Evolutionary conservation across 2,329 filamentous ascomycete genomes (phyloP), one percentile per base, ranked within the genome.

Genomic region (Leptographium flavum): DNA sequence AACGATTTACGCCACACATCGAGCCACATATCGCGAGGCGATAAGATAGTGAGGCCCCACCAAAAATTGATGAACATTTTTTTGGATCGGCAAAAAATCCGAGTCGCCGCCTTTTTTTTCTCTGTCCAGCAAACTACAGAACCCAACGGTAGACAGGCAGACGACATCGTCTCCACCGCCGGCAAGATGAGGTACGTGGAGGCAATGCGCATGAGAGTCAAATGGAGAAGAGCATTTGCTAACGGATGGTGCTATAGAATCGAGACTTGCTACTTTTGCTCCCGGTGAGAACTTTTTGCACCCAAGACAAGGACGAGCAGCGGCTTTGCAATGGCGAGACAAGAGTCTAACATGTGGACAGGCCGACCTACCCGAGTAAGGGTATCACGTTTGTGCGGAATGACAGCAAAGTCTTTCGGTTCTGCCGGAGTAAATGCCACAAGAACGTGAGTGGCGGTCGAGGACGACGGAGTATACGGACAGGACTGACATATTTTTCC

Each of bases 201-300:
- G 2, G 30, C 2, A 4, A 5, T 47, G n/a, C 4, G 2, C 28
- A 3, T 5, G 1, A n/a, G 14, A 39, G 21, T 17, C 15, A 15
- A 5, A 15, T n/a, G 27, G 30, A 1, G 21, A 43, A 11, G 14
- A 11, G 3, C 15, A 19, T 19, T 14, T 41, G 32, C 47, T 48
- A 45, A 48, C 44, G 5, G 8, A 2, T 22, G 25, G 17, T 27
- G 4, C 8, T 32, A 14, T 49, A 71, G 70, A 60, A 69, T 75
- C 56, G 78, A 82, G 61, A 79, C 74, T 40, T 84, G 79, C 61
- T 79, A 81, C 58, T 83, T 84, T 61, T 85, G 81, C 63, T 79
- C 75, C 51, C 71, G 74, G 79, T 42, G 70, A 43, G 46, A 11
- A 37, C 23, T 15, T 10, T 40, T 31, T 17, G 27, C n/a, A n/a